phyloP scores from a whole-genome alignment of 768 basidiomycete genomes.

The Lanmaoa pseudosensibilis region DNA sequence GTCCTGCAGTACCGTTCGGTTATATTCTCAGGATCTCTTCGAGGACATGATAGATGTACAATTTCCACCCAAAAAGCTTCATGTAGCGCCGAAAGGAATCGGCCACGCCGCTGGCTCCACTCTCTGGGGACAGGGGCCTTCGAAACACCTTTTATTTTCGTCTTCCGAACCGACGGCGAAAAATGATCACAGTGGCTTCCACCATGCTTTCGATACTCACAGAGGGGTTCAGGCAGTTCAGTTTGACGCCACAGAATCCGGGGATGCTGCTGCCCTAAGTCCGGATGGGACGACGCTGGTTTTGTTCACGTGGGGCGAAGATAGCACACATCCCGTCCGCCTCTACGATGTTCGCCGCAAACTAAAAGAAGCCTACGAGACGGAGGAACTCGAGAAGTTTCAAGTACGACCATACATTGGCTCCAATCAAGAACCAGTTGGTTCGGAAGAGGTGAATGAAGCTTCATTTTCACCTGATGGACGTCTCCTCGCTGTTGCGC shows the following conservation, averaged over 20 bases:
- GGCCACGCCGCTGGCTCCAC: conserved; percentile 45
- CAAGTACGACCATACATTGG: neutral
- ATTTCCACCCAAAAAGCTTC: conserved; percentile 15
- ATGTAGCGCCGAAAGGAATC: conserved; percentile 15
- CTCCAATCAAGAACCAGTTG: conserved; percentile 10
- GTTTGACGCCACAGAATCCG: conserved; percentile 50
- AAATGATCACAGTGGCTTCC: conserved; percentile 38
- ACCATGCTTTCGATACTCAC: conserved; percentile 50
- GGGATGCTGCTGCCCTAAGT: conserved; percentile 52
- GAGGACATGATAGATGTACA: conserved; percentile 15
- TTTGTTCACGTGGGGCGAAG: conserved; percentile 32
- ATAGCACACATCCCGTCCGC: conserved; percentile 38
- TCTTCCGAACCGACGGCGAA: conserved; percentile 49
- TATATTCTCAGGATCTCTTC: conserved; percentile 27
- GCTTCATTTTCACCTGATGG: conserved; percentile 61
- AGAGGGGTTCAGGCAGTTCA: conserved; percentile 24
- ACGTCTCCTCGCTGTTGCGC: conserved; percentile 57
- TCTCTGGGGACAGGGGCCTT: conserved; percentile 49
- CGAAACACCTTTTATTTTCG: conserved; percentile 47
- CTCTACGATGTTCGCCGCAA: conserved; percentile 52
- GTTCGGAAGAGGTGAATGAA: conserved; percentile 45
- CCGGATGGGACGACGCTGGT: conserved; percentile 40
- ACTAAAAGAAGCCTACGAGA: conserved; percentile 26
- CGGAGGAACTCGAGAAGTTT: conserved; percentile 39
- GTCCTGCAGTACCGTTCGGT: conserved; percentile 21